phyloP scores from a whole-genome alignment of 139 green algal genomes.

The Picochlorum sp. region DNA sequence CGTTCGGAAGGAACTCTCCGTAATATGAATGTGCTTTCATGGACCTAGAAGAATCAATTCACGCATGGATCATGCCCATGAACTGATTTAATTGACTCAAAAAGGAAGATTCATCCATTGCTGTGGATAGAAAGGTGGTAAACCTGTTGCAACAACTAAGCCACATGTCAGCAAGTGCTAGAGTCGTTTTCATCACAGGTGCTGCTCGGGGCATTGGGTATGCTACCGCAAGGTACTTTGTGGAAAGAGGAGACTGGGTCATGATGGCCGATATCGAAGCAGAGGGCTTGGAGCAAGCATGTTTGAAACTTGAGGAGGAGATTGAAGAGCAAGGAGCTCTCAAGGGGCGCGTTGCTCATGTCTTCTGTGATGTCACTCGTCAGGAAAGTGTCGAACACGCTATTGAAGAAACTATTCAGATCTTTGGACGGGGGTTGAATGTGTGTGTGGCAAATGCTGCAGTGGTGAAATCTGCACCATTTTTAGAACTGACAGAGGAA shows the following conservation, averaged over 20 bases:
- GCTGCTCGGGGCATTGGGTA: conserved; percentile 56
- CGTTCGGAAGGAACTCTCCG: no score
- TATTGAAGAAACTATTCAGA: conserved; percentile 41
- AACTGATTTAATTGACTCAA: no score
- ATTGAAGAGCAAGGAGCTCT: conserved; percentile 11
- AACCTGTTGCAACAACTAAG: neutral
- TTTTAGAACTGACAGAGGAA: conserved; percentile 76
- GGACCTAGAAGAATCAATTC: no score
- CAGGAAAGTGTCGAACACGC: conserved; percentile 49
- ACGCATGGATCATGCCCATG: no score
- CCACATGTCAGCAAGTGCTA: neutral
- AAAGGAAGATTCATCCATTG: no score
- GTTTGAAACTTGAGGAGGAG: no score
- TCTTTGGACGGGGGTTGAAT: conserved; percentile 53
- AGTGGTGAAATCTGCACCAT: conserved; percentile 61
- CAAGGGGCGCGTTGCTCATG: conserved; percentile 29
- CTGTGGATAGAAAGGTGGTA: neutral
- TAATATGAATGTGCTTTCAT: no score
- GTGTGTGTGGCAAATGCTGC: conserved; percentile 40
- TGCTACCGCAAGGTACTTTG: conserved; percentile 58
- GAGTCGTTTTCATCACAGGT: conserved; percentile 22
- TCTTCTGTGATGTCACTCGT: conserved; percentile 49
- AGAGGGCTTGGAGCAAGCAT: neutral
- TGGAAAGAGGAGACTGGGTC: conserved; percentile 54
- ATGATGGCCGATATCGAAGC: conserved; percentile 64